Conservation (phyloP, 1,284 basidiomycete genomes). For the Austroboletus novae-zelandiae region DNA sequence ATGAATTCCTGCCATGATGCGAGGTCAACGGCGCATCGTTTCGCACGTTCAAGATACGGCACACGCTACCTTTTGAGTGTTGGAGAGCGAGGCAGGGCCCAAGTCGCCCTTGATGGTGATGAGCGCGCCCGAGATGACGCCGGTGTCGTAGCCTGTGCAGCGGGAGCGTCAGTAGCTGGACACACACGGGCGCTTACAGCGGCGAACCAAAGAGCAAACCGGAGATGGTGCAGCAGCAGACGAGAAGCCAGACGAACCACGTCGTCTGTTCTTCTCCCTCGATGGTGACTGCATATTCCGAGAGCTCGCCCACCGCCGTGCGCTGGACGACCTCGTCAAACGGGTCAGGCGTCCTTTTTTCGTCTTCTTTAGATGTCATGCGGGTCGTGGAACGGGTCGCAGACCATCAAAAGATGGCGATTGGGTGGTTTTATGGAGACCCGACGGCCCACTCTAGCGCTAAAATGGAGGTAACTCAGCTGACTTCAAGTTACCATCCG, state of each 20-base stretch:
- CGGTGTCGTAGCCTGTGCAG: constrained; percentile 77
- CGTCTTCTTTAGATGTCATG: not conserved
- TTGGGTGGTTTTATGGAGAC: too few relatives aligned
- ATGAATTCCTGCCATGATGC: constrained; percentile 61
- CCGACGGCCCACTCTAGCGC: too few relatives aligned
- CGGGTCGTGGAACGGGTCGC: too few relatives aligned
- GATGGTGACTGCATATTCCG: constrained; percentile 59
- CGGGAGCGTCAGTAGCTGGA: not conserved
- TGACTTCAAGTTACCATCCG: too few relatives aligned
- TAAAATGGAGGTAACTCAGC: too few relatives aligned
- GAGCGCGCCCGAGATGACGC: constrained; percentile 74
- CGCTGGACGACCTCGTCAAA: constrained; percentile 17
- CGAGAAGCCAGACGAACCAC: constrained; percentile 70
- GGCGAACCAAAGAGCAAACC: constrained; percentile 73
- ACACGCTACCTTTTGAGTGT: constrained; percentile 58
- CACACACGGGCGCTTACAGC: not conserved
- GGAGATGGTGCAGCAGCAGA: constrained; percentile 67
- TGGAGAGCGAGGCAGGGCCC: constrained; percentile 55
- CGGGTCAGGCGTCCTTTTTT: constrained; percentile 1
- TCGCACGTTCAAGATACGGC: not conserved
- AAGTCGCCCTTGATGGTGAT: constrained; percentile 72
- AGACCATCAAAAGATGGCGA: too few relatives aligned
- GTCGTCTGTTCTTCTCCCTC: constrained; percentile 70
- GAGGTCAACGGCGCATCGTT: not conserved
- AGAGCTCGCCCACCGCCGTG: constrained; percentile 46